A percentile compares a stretch with the other conserved stretches of the same genome.
Conservation (phyloP, 108 stramenopile genomes). For the Bacterosira constricta region DNA sequence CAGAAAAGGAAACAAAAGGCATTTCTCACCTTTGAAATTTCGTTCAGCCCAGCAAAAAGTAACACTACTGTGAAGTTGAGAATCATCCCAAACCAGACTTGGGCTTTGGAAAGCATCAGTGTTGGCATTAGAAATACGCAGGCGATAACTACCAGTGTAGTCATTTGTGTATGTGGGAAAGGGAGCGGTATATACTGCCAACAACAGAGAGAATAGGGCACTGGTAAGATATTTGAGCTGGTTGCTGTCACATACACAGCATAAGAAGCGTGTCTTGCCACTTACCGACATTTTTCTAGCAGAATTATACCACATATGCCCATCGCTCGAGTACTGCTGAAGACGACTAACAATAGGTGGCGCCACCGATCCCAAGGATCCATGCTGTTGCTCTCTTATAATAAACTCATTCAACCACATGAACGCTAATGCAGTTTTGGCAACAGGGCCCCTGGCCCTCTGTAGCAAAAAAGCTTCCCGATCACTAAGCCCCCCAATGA, state of each 20-base stretch:
- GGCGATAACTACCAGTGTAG: slow-evolving; percentile 53
- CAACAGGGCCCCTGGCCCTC: slow-evolving; percentile 68
- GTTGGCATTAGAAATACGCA: slow-evolving; percentile 56
- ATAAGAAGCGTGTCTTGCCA: too few relatives aligned
- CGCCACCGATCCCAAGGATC: slow-evolving; percentile 57
- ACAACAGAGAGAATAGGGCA: too few relatives aligned
- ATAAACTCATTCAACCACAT: slow-evolving; percentile 82
- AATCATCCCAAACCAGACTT: slow-evolving; percentile 42
- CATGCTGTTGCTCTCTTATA: slow-evolving; percentile 66
- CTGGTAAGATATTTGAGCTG: too few relatives aligned
- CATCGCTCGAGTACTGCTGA: slow-evolving; percentile 68
- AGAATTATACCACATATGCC: slow-evolving; percentile 69
- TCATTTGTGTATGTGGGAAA: slow-evolving; percentile 74
- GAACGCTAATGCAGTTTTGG: slow-evolving; percentile 65
- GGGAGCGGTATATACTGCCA: slow-evolving; percentile 83
- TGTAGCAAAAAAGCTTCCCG: slow-evolving; percentile 60
- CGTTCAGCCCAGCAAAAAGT: slow-evolving; percentile 65
- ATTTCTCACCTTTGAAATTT: too few relatives aligned
- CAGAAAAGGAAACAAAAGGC: too few relatives aligned
- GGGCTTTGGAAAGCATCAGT: slow-evolving; percentile 62
- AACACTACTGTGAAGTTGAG: slow-evolving; percentile 65
- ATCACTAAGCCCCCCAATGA: slow-evolving; percentile 77
- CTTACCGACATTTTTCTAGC: slow-evolving; percentile 84
- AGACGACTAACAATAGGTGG: slow-evolving; percentile 69
- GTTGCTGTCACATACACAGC: too few relatives aligned